These are phyloP conservation scores for Paspalum notatum DNA, from an alignment of 176 grass and related monocot species.

Conservation along the genomic window DNA sequence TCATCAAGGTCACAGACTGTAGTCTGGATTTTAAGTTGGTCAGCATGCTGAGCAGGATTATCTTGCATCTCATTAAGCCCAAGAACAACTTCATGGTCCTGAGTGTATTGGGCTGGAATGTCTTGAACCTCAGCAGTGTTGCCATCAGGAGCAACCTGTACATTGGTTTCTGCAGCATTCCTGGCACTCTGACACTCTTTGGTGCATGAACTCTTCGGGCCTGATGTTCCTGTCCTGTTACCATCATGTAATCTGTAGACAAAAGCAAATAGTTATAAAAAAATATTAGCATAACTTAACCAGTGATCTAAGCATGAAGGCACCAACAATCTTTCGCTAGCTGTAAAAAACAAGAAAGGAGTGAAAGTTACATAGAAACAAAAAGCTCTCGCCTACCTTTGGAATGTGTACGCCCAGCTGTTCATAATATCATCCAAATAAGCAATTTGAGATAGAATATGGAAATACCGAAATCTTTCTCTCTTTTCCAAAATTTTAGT, in stretches of 20 bases:
- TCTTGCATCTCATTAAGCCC: conserved; percentile 51
- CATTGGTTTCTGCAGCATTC: conserved; percentile 20
- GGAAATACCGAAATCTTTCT: conserved; percentile 65
- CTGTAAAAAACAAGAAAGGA: conserved; percentile 30
- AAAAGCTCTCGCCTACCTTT: conserved; percentile 57
- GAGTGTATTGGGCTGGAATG: conserved; percentile 29
- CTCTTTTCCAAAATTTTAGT: conserved; percentile 76
- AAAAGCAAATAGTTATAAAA: conserved; percentile 21
- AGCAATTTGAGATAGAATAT: conserved; percentile 83
- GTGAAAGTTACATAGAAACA: conserved; percentile 37
- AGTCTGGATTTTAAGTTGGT: conserved; percentile 37
- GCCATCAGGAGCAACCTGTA: conserved; percentile 36
- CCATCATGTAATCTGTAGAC: conserved; percentile 70
- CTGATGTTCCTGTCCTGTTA: conserved; percentile 49
- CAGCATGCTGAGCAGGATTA: conserved; percentile 28
- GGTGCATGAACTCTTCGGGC: conserved; percentile 39
- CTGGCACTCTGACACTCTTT: conserved; percentile 27
- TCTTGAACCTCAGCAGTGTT: conserved; percentile 32
- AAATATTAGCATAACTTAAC: conserved; percentile 18
- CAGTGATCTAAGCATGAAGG: neutral
- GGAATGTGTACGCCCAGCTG: conserved; percentile 85
- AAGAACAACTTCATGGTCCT: conserved; percentile 23
- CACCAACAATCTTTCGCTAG: conserved; percentile 22
- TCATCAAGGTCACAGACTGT: conserved; percentile 28
- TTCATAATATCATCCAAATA: conserved; percentile 89